phyloP scores from a whole-genome alignment of 2,329 filamentous ascomycete genomes.

The Aspergillus ustus region DNA sequence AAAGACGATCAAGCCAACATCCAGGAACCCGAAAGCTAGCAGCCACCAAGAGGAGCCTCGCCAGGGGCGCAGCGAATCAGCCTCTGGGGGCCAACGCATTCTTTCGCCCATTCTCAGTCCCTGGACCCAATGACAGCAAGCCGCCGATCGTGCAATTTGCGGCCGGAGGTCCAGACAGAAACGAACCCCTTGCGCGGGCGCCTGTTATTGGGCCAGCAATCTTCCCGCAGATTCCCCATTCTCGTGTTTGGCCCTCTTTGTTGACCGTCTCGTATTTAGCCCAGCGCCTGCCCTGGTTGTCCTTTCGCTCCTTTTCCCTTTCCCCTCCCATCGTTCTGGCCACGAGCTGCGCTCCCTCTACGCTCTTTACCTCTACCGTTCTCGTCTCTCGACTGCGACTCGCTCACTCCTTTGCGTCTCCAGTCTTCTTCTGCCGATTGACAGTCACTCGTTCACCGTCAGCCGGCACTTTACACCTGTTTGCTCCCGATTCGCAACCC shows the following conservation, averaged over 20 bases:
- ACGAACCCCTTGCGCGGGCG: slow-evolving; percentile 20
- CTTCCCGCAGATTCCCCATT: slow-evolving; percentile 6
- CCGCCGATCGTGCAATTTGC: slow-evolving; percentile 17
- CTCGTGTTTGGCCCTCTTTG: slow-evolving; percentile 13
- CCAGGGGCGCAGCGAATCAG: background rate
- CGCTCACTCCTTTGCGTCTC: slow-evolving; percentile 32
- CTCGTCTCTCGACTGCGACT: slow-evolving; percentile 22
- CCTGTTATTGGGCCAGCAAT: slow-evolving; percentile 19
- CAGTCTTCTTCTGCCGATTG: slow-evolving; percentile 16
- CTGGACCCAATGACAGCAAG: slow-evolving; percentile 12
- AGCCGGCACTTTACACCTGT: slow-evolving; percentile 16
- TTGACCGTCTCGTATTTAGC: slow-evolving; percentile 17
- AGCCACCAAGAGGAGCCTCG: slow-evolving; percentile 5
- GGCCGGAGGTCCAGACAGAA: slow-evolving; percentile 6
- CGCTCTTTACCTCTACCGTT: slow-evolving; percentile 29
- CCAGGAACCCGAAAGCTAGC: slow-evolving; percentile 16
- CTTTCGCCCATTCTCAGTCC: slow-evolving; percentile 2
- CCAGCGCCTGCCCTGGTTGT: slow-evolving; percentile 10
- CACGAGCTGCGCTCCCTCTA: slow-evolving; percentile 35
- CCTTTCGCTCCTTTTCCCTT: slow-evolving; percentile 18
- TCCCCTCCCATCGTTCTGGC: slow-evolving; percentile 23
- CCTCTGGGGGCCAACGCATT: background rate
- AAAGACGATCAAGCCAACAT: slow-evolving; percentile 14
- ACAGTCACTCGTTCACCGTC: slow-evolving; percentile 17
- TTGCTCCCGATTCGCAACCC: background rate